Conservation (phyloP, 148 eudicot genomes). For the Chenopodium suecicum region DNA sequence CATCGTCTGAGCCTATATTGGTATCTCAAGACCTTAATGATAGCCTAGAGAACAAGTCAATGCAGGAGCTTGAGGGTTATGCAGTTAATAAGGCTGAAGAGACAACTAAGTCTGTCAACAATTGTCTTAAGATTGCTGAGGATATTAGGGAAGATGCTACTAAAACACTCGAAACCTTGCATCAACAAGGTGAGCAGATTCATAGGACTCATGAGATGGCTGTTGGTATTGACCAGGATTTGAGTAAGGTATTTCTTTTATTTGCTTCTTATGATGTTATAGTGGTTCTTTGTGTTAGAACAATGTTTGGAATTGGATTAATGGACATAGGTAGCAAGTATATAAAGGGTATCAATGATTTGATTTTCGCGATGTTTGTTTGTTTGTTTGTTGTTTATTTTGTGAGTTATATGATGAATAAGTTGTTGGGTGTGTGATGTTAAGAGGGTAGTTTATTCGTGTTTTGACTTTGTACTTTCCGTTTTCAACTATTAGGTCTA, state of each 20-base stretch:
- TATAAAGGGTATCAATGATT: neutral
- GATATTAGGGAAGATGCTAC: slow-evolving; percentile 74
- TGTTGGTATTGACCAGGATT: slow-evolving; percentile 64
- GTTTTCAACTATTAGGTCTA: too few species aligned
- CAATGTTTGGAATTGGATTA: neutral
- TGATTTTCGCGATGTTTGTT: neutral
- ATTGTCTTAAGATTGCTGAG: slow-evolving; percentile 77
- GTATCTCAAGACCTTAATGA: slow-evolving; percentile 26
- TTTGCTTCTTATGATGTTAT: neutral
- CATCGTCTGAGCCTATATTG: slow-evolving; percentile 64
- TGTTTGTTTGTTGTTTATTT: too few species aligned
- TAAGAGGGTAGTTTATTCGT: too few species aligned
- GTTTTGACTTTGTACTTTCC: too few species aligned
- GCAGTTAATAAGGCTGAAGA: slow-evolving; percentile 76
- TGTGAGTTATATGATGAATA: too few species aligned
- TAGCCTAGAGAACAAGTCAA: slow-evolving; percentile 68
- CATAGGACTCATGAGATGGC: slow-evolving; percentile 77
- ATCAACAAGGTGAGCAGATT: slow-evolving; percentile 92
- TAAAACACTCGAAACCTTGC: slow-evolving; percentile 74
- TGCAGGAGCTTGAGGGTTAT: slow-evolving; percentile 75
- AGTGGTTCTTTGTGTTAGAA: neutral
- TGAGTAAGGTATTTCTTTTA: slow-evolving; percentile 56
- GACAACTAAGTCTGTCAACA: slow-evolving; percentile 67
- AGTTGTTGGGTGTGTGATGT: too few species aligned
- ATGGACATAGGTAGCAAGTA: neutral